Conservation (phyloP, 2,329 filamentous ascomycete species). For the Trichoderma sp. region DNA sequence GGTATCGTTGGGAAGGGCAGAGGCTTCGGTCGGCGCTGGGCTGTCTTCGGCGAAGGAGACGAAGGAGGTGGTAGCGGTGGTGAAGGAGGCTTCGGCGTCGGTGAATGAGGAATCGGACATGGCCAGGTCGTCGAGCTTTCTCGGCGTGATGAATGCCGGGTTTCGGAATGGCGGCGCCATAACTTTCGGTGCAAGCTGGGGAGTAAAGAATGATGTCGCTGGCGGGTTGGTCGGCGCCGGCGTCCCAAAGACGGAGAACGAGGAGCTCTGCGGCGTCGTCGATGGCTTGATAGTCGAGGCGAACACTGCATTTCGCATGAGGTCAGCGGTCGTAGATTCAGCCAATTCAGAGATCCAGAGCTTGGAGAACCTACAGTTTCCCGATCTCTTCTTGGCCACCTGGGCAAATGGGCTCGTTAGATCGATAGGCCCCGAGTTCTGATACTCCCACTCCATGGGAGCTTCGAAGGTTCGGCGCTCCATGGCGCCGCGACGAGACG, state of each 20-base stretch:
- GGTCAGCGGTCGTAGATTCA: background rate
- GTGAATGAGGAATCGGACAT: constrained; percentile 55
- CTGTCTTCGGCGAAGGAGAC: constrained; percentile 58
- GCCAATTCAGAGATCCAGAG: background rate
- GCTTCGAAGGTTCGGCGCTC: constrained; percentile 56
- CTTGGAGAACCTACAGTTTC: constrained; percentile 39
- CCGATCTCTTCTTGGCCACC: constrained; percentile 41
- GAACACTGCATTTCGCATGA: constrained; percentile 31
- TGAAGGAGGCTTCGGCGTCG: constrained; percentile 34
- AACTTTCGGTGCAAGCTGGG: constrained; percentile 40
- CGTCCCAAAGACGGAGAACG: constrained; percentile 38
- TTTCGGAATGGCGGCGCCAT: constrained; percentile 57
- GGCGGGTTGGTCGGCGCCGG: constrained; percentile 45
- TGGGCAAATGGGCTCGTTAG: constrained; percentile 60
- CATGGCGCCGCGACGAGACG: constrained; percentile 36
- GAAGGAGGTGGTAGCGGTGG: background rate
- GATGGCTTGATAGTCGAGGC: constrained; percentile 38
- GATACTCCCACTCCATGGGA: constrained; percentile 66
- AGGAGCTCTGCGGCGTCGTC: constrained; percentile 31
- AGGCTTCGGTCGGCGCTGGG: constrained; percentile 56
- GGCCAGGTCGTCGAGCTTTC: constrained; percentile 52
- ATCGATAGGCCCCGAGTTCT: constrained; percentile 55
- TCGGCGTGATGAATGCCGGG: constrained; percentile 61
- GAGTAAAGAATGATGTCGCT: constrained; percentile 46
- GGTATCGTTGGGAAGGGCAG: constrained; percentile 50